Evolutionary conservation across 148 eudicot species (phyloP), one percentile per base, ranked within the genome.

Genomic region (Persicaria tinctoria): DNA sequence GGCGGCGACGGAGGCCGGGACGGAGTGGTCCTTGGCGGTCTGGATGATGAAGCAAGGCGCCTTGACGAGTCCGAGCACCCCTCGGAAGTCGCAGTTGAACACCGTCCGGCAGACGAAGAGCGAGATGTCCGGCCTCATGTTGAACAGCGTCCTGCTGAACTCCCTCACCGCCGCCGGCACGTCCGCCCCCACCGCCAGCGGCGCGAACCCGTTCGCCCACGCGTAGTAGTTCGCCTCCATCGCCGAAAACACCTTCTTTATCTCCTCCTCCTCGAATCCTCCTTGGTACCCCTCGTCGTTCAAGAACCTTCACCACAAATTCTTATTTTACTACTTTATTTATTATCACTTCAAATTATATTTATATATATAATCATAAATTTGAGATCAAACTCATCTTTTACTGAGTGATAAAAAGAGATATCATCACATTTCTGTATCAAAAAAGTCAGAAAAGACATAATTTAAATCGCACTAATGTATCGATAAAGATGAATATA

Each of bases 91-190:
- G 68, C 92, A 83, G 70, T 85, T 86, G 74, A 92, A 92, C 3
- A 94, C 96, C 0, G 86, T 84, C 38, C 89, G 81, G 5, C 90
- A 88, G 5, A 90, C 98, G 73, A 86, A 90, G 4, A 94, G 81
- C 0, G 98, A 79, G 9, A 94, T 94, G 72, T 94, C 97, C 0
- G 97, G 98, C 79, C 98, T 82, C 96, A 95, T 92, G 78, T 92
- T 95, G 86, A 95, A 92, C 20, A 95, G 68, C 0, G 98, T 95
- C 72, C 98, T 83, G 80, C 98, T 95, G 76, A 92, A 95, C 64
- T 95, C 98, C 0, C 85, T 82, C 47, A 95, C 98, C 20, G 93
- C 98, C 0, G 86, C 85, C 5, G 98, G 97, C 47, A 92, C 98
- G 51, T 95, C 98, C 1, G 98, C 98, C 0, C 98, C 98, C 14